Evolutionary conservation across 2,329 filamentous ascomycete species (phyloP).

Genomic region (Chaetomium globosum): DNA sequence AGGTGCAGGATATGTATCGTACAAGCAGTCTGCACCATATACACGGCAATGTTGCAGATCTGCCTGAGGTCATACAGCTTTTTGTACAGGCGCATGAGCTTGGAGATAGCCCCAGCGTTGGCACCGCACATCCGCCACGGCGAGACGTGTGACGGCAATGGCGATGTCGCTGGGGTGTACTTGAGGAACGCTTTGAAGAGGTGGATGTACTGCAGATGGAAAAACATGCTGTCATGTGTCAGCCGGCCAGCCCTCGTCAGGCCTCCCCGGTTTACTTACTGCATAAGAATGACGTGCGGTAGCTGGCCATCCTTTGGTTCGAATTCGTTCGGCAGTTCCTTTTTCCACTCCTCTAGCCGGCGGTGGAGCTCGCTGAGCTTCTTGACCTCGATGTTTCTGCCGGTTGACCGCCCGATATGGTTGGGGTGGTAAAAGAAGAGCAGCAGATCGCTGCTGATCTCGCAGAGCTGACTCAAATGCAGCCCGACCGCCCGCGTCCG

Average conservation of each 20-base stretch:
- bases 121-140: slow-evolving; percentile 89
- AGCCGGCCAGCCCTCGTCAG: neutral
- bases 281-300: slow-evolving; percentile 75
- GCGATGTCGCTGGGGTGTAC: slow-evolving; percentile 79
- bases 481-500: slow-evolving; percentile 79
- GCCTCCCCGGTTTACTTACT: slow-evolving; percentile 62
- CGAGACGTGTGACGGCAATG: slow-evolving; percentile 82
- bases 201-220: slow-evolving; percentile 92
- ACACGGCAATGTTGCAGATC: slow-evolving; percentile 95
- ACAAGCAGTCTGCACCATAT: slow-evolving; percentile 91
- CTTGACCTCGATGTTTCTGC: slow-evolving; percentile 84
- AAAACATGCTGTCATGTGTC: slow-evolving; percentile 77
- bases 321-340: slow-evolving; percentile 79
- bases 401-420: slow-evolving; percentile 62
- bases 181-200: slow-evolving; percentile 94
- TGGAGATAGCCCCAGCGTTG: slow-evolving; percentile 86
- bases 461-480: slow-evolving; percentile 80
- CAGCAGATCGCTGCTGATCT: slow-evolving; percentile 90
- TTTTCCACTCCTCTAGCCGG: slow-evolving; percentile 85
- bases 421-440: slow-evolving; percentile 88
- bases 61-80: slow-evolving; percentile 87
- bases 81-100: slow-evolving; percentile 92
- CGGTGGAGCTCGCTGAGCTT: slow-evolving; percentile 91
- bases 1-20: slow-evolving; percentile 93
- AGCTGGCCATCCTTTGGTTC: slow-evolving; percentile 87